Base-by-base conservation (phyloP, 352 stramenopile species). In the Blastocystis sp. region DNA sequence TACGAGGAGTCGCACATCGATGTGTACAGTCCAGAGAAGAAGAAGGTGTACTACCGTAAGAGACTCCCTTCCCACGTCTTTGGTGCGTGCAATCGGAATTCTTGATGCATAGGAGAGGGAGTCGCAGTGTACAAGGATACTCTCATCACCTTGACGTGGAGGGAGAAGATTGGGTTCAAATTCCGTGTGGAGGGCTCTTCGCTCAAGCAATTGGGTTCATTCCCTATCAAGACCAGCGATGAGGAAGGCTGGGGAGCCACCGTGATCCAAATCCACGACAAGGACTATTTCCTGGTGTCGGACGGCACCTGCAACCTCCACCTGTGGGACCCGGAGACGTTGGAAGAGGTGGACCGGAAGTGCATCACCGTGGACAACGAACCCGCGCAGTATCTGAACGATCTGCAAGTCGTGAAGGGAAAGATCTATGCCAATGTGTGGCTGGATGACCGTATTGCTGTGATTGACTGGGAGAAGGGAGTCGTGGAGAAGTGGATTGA, bases 381-480 rank as follows among this genome's bases (percentile, higher is more conserved):
- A 57, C n/a, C 17, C 40, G 54, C 66, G 1, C 34, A 14, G 40
- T 34, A 68, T 63, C 54, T 81, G n/a, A 81, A 81, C 48, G 71
- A 81, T 21, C 43, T 81, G 48, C 21, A 63, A 21, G 24, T 65
- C 28, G 52, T 64, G 14, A 24, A 64, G 19, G 48, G 48, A 19
- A 38, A 81, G 28, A 24, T 81, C 10, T 64, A 52, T 28, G 71
- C 71, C 17, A 81, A 81, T 64, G 52, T 81, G 42, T 81, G 71
- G 71, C n/a, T 63, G 60, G 28, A 24, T 11, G 66, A 42, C 60
- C 17, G 9, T 14, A 28, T 81, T 42, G 71, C 71, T n/a, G 48
- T 81, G 1, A 81, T 81, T 21, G 71, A 81, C n/a, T 81, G 71
- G 71, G 42, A 40, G 6, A 9, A 81, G 17, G 71, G 71, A 9